phyloP scores from a whole-genome alignment of 257 asterid species.

The Leonotis leonurus region DNA sequence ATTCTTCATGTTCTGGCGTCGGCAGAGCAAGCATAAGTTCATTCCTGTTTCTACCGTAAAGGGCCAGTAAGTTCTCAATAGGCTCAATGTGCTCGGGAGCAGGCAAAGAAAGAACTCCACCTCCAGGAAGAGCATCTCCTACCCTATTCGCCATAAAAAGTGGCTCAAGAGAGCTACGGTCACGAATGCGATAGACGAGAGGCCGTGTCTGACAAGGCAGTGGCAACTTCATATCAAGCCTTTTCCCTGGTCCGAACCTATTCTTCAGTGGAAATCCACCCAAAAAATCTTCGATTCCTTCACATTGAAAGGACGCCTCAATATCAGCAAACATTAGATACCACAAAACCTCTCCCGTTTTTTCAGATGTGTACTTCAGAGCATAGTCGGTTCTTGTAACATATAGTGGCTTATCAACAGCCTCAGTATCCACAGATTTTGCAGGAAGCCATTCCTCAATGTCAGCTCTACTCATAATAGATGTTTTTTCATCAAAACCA shows the following conservation, averaged over 20 bases:
- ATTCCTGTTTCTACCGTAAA: conserved; percentile 23
- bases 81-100: conserved; percentile 25
- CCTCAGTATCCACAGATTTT: conserved; percentile 27
- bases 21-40: conserved; percentile 43
- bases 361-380: conserved; percentile 48
- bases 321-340: conserved; percentile 64
- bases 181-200: conserved; percentile 52
- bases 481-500: conserved; percentile 36
- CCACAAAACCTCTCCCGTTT: conserved; percentile 75
- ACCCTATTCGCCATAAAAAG: conserved; percentile 32
- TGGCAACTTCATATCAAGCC: conserved; percentile 28
- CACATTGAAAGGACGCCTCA: conserved; percentile 67
- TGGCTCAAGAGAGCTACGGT: conserved; percentile 46
- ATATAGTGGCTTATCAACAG: conserved; percentile 48
- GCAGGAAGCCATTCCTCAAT: conserved; percentile 44
- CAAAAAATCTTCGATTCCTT: conserved; percentile 42
- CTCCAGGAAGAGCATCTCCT: conserved; percentile 47
- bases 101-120: conserved; percentile 41
- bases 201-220: conserved; percentile 46
- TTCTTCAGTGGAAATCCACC: conserved; percentile 15
- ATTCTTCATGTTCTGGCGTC: conserved; percentile 20
- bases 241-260: background rate
- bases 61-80: conserved; percentile 20
- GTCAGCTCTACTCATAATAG: conserved; percentile 37
- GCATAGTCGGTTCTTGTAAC: conserved; percentile 75